Conservation (phyloP, 768 basidiomycete species). For the Phaeotremella skinneri region DNA sequence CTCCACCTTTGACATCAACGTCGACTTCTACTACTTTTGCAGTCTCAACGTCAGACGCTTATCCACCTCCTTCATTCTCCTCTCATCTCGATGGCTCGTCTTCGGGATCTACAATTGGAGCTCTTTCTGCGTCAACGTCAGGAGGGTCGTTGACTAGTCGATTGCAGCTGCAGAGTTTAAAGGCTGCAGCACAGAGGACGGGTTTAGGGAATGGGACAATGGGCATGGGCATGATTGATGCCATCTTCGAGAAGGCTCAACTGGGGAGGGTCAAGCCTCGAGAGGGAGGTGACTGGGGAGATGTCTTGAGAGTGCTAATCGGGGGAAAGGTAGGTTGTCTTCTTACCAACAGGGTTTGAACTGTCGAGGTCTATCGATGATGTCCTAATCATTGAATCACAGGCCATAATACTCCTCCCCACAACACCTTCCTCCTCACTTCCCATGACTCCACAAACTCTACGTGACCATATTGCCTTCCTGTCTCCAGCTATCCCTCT, state of each 20-base stretch:
- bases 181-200: conserved; percentile 50
- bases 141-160: conserved; percentile 35
- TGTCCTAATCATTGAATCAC: not conserved
- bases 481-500: conserved; percentile 58
- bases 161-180: conserved; percentile 50
- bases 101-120: conserved; percentile 4
- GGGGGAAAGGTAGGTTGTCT: conserved; percentile 43
- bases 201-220: conserved; percentile 49
- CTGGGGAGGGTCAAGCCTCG: conserved; percentile 26
- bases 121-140: not conserved
- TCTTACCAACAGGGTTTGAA: not conserved
- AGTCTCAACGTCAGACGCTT: conserved; percentile 24
- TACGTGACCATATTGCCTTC: conserved; percentile 78
- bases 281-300: conserved; percentile 47
- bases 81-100: not conserved
- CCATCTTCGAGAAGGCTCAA: conserved; percentile 48
- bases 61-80: conserved; percentile 7
- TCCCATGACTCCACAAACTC: conserved; percentile 67
- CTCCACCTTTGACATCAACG: conserved; percentile 36
- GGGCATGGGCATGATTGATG: conserved; percentile 52
- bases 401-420: conserved; percentile 82
- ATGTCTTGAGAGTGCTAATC: conserved; percentile 39
- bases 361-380: conserved; percentile 1
- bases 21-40: conserved; percentile 44
- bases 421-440: conserved; percentile 59